Evolutionary conservation across 2,329 filamentous ascomycete genomes (phyloP).

Genomic region (Xylaria sp.): DNA sequence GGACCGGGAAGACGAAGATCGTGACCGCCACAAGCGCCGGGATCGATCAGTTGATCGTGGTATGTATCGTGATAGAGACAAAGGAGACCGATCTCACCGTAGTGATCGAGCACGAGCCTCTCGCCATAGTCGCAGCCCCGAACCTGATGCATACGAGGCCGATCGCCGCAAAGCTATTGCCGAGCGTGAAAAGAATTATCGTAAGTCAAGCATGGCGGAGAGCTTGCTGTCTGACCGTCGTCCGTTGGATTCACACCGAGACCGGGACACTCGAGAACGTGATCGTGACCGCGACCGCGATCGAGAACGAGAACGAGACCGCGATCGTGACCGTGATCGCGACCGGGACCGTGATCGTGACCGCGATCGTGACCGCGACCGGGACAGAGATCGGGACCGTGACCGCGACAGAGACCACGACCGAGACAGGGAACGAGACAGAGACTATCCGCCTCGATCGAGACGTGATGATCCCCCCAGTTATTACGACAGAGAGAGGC

Average conservation of each 20-base stretch:
- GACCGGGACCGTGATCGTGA: slow-evolving; percentile 35
- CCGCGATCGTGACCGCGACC: slow-evolving; percentile 33
- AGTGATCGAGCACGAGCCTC: slow-evolving; percentile 47
- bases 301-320: slow-evolving; percentile 40
- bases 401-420: slow-evolving; percentile 37
- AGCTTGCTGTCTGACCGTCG: slow-evolving; percentile 52
- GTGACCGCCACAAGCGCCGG: slow-evolving; percentile 54
- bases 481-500: slow-evolving; percentile 78
- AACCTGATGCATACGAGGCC: slow-evolving; percentile 89
- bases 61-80: slow-evolving; percentile 50
- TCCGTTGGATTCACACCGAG: slow-evolving; percentile 43
- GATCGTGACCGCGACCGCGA: slow-evolving; percentile 38
- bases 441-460: slow-evolving; percentile 47
- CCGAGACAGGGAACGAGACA: slow-evolving; percentile 38
- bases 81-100: slow-evolving; percentile 60
- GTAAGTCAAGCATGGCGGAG: slow-evolving; percentile 69
- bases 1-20: slow-evolving; percentile 86
- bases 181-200: slow-evolving; percentile 88
- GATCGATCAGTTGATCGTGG: slow-evolving; percentile 53
- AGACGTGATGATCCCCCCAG: slow-evolving; percentile 57
- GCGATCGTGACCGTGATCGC: slow-evolving; percentile 36
- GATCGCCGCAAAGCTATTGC: slow-evolving; percentile 90
- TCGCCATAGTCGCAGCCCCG: slow-evolving; percentile 78
- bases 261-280: slow-evolving; percentile 37
- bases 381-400: slow-evolving; percentile 33